phyloP scores from a whole-genome alignment of 179 eudicot species.

The Drosera spatulata region DNA sequence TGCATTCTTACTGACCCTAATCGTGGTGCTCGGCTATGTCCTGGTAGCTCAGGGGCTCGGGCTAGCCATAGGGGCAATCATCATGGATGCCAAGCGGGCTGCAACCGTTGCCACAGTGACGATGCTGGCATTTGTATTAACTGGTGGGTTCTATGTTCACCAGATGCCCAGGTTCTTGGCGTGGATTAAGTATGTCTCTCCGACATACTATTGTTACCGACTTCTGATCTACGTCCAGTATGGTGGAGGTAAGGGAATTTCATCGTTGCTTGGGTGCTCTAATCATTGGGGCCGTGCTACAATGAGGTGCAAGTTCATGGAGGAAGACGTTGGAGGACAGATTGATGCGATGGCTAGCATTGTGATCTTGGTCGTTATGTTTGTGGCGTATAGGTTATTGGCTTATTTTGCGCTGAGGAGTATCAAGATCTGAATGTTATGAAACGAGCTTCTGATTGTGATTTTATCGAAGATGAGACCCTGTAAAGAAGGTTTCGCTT shows the following conservation, averaged over 20 bases:
- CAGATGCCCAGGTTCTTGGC: slow-evolving; percentile 54
- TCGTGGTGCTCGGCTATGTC: slow-evolving; percentile 53
- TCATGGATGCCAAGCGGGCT: slow-evolving; percentile 96
- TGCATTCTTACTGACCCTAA: slow-evolving; percentile 41
- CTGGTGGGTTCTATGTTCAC: slow-evolving; percentile 90
- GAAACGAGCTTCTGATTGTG: not conserved
- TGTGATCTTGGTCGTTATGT: slow-evolving; percentile 37
- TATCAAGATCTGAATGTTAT: slow-evolving; percentile 15
- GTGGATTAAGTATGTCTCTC: slow-evolving; percentile 70
- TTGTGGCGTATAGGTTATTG: slow-evolving; percentile 56
- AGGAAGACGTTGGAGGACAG: slow-evolving; percentile 63
- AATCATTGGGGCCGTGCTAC: slow-evolving; percentile 8
- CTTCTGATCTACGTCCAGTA: slow-evolving; percentile 71
- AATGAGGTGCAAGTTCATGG: slow-evolving; percentile 50
- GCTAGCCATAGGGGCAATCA: slow-evolving; percentile 74
- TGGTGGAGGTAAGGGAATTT: slow-evolving; percentile 40
- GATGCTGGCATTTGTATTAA: slow-evolving; percentile 80
- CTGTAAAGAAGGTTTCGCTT: not conserved
- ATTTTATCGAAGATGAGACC: not conserved
- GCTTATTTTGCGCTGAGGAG: slow-evolving; percentile 60
- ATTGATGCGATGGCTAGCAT: slow-evolving; percentile 38
- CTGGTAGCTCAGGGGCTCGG: slow-evolving; percentile 88
- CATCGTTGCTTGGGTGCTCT: slow-evolving; percentile 39
- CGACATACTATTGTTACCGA: slow-evolving; percentile 57
- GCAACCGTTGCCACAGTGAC: slow-evolving; percentile 77